Evolutionary conservation across 768 basidiomycete genomes (phyloP).

Genomic region (Mycena latifolia): DNA sequence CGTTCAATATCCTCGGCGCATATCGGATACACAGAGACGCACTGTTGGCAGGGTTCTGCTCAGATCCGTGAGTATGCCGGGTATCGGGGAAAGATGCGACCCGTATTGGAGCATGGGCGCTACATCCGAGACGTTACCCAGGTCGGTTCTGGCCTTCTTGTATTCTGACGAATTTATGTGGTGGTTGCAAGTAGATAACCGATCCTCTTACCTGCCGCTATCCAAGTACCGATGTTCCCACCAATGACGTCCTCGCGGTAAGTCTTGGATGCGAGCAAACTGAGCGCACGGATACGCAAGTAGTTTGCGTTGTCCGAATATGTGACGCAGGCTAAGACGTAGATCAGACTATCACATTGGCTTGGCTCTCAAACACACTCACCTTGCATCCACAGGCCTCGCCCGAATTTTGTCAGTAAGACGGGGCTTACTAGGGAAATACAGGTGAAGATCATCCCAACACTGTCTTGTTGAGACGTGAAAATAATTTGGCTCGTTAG

Average conservation of each 20-base stretch:
- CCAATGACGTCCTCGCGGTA: slow-evolving; percentile 17
- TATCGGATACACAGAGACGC: background rate
- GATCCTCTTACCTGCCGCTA: background rate
- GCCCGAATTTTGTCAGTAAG: background rate
- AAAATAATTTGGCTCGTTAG: slow-evolving; percentile 14
- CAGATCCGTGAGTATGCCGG: background rate
- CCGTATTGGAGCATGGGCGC: background rate
- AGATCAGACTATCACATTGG: too few species aligned
- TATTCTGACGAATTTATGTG: slow-evolving; percentile 10
- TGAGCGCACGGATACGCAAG: slow-evolving; percentile 14
- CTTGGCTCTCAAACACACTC: background rate
- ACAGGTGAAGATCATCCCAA: slow-evolving; percentile 10
- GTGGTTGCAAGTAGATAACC: too few species aligned
- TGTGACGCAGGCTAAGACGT: too few species aligned
- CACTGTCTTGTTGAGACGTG: slow-evolving; percentile 14
- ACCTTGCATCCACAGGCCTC: slow-evolving; percentile 5
- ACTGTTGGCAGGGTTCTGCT: slow-evolving; percentile 11
- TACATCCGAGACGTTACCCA: too few species aligned
- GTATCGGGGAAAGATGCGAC: background rate
- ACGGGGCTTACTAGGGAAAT: slow-evolving; percentile 19
- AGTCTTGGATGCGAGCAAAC: background rate
- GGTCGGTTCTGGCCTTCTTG: background rate
- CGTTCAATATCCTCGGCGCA: too few species aligned
- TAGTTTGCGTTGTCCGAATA: slow-evolving; percentile 19
- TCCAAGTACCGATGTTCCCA: background rate